phyloP scores from a whole-genome alignment of 768 basidiomycete species.

The Lactarius sanguifluus region DNA sequence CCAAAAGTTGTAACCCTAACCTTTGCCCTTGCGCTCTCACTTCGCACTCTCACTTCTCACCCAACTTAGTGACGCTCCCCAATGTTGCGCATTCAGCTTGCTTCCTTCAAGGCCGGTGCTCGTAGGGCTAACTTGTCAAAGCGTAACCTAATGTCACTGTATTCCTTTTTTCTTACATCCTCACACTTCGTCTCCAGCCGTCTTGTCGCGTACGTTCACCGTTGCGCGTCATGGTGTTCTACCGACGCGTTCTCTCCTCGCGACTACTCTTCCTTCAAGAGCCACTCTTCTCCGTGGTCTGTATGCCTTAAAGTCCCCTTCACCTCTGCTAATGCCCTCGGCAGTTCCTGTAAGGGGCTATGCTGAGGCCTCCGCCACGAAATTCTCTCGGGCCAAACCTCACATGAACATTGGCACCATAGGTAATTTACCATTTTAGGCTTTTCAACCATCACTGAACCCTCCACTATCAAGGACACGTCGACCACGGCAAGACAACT shows the following conservation, averaged over 20 bases:
- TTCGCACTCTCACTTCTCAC: neutral
- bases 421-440: slow-evolving; percentile 46
- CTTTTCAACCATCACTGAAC: neutral
- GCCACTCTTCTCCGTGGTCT: slow-evolving; percentile 14
- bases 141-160: slow-evolving; percentile 3
- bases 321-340: neutral
- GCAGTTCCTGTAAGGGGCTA: slow-evolving; percentile 64
- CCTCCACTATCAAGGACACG: slow-evolving; percentile 59
- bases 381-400: slow-evolving; percentile 75
- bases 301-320: neutral
- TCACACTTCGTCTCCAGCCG: slow-evolving; percentile 17
- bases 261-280: slow-evolving; percentile 6
- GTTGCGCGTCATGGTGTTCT: slow-evolving; percentile 16
- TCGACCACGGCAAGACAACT: slow-evolving; percentile 98
- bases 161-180: neutral
- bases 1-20: slow-evolving; percentile 15
- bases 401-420: slow-evolving; percentile 97
- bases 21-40: neutral
- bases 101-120: slow-evolving; percentile 22
- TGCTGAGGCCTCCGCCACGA: slow-evolving; percentile 56
- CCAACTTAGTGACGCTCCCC: neutral
- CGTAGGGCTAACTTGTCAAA: slow-evolving; percentile 22
- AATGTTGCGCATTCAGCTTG: slow-evolving; percentile 27
- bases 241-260: slow-evolving; percentile 13
- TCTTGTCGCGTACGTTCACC: slow-evolving; percentile 21